Conservation (phyloP, 169 alveolate genomes). For the Plasmodium gaboni region DNA sequence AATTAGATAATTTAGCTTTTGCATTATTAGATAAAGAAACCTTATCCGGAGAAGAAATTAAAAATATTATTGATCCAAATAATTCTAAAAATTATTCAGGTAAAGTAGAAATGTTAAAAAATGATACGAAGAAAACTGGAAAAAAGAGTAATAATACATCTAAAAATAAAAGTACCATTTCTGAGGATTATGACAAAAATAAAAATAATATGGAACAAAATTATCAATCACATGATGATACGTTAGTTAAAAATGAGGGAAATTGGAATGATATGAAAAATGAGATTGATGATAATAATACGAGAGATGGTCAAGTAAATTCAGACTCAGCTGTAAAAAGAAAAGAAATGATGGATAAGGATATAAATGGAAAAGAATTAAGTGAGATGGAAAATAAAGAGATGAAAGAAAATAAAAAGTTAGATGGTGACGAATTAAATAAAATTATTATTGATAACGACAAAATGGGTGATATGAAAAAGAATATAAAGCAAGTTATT, state of each 20-base stretch:
- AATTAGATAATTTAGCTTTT: constrained; percentile 84
- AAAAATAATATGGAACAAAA: background rate
- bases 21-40: constrained; percentile 89
- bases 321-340: background rate
- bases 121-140: background rate
- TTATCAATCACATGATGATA: background rate
- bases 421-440: background rate
- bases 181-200: constrained; percentile 8
- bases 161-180: background rate
- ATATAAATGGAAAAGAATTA: constrained; percentile 5
- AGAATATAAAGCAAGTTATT: background rate
- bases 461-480: constrained; percentile 14
- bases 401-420: background rate
- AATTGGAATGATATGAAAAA: background rate
- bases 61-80: constrained; percentile 74
- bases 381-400: background rate
- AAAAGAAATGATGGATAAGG: background rate
- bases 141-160: background rate
- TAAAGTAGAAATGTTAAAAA: constrained; percentile 8
- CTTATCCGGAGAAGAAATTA: constrained; percentile 88
- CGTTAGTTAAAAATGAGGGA: background rate
- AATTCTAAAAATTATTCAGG: constrained; percentile 56
- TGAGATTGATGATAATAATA: background rate
- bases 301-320: background rate
- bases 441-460: background rate